Base-by-base conservation (phyloP, 2,329 filamentous ascomycete species). In the Neophaeococcomyces mojaviensis region DNA sequence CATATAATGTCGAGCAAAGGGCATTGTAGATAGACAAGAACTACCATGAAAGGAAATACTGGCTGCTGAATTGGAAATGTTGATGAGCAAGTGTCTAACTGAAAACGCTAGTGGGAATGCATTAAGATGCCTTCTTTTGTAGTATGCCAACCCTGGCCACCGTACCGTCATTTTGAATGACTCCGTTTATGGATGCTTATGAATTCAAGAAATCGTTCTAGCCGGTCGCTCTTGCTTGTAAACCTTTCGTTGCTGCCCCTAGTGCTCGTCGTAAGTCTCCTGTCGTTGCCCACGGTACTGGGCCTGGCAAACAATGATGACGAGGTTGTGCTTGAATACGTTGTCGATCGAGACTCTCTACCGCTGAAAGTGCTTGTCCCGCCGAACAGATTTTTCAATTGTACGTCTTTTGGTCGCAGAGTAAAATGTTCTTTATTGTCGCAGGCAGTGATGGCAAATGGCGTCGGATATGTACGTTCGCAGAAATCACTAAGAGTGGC, bases 401-500 rank as follows among this genome's bases (percentile, higher is more conserved):
- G 33, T 10, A 37, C 19, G 15, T 44, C 41, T 3, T 44, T 19
- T 2, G 41, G 41, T 19, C 33, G 15, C n/a, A 44, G 33, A 15
- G 24, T 28, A 16, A 44, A 36, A 18, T 37, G 32, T 12, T 28
- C 33, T 9, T 16, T 30, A 20, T 31, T 16, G 18, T 44, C 41
- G 22, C 33, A 37, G 12, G 32, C 33, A 4, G 41, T 16, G 9
- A 44, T 16, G 16, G 41, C 37, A 8, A 44, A 44, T 19, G 41
- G 18, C 6, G 41, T 44, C 4, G 41, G 41, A 8, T 10, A 15
- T 6, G 41, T 44, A 24, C 30, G 18, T 8, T 37, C 41, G 16
- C 41, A 44, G 33, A 44, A 44, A 13, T 44, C 41, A 16, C 33
- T 37, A 3, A 44, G 41, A 5, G 41, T 22, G 5, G 32, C 16